Base-by-base conservation (phyloP, 345 rosid genomes). In the Diplotaxis tenuifolia region DNA sequence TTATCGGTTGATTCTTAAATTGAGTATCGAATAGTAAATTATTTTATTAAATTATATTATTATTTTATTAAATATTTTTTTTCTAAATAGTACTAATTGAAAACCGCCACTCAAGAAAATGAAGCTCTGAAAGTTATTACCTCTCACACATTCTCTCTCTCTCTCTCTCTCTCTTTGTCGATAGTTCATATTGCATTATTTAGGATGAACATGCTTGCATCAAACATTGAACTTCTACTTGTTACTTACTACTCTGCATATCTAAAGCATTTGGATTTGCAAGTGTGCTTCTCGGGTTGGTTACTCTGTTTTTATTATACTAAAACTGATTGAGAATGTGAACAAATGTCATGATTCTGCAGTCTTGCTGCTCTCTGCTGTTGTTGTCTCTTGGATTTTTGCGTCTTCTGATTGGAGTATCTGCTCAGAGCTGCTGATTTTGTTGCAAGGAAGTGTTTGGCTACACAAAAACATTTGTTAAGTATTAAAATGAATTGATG, bases 281-380 rank as follows among this genome's bases (percentile, higher is more conserved):
- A 31, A 4, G 32, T 0, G 11, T n/a, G n/a, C n/a, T n/a, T n/a
- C n/a, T n/a, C n/a, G n/a, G n/a, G n/a, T n/a, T n/a, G 18, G 32
- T 65, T 6, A 15, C 20, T 47, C 54, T 47, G 21, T 47, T 45
- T 45, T 45, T 6, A 3, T 47, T 21, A 2, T 40, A n/a, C 47
- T 23, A 27, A 9, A 25, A 20, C 52, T 65, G 64, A 62, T 19
- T 7, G 5, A 27, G 42, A 57, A 56, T 50, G 31, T 5, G 0
- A 45, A 45, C 50, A 45, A 45, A 45, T 45, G 50, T 45, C 6
- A 45, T 59, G n/a, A 18, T 5, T 0, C 7, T 81, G 73, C 83
- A 86, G 89, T 71, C 78, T 83, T 74, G 85, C 86, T 71, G 89
- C 72, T 49, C 65, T 71, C 27, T 75, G 77, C 54, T 68, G 83